Conservation (phyloP, 768 basidiomycete genomes). For the Lactifluus subvellereus region DNA sequence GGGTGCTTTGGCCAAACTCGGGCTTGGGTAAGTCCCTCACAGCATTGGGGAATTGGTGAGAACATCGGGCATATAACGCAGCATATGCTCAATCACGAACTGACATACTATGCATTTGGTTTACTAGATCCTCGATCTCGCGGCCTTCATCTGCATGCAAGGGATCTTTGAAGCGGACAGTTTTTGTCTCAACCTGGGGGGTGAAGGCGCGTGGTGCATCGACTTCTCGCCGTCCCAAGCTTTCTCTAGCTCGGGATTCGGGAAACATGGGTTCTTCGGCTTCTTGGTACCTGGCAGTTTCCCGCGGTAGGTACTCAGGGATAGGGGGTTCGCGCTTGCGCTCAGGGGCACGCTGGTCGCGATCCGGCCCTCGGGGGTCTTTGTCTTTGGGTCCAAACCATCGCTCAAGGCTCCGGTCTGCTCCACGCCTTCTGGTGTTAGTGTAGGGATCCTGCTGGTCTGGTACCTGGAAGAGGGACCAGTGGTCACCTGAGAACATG, state of each 20-base stretch:
- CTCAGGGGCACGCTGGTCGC: neutral
- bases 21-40: neutral
- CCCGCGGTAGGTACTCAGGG: too few species aligned
- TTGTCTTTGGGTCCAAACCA: neutral
- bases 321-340: neutral
- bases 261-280: too few species aligned
- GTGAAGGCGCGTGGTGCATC: fast-evolving
- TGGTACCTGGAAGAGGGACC: neutral
- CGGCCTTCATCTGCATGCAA: neutral
- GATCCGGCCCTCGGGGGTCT: neutral
- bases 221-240: too few species aligned
- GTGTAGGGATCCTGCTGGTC: neutral
- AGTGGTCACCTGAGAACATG: neutral
- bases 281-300: neutral
- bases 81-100: neutral
- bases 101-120: neutral
- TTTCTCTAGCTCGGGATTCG: too few species aligned
- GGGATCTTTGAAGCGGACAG: neutral
- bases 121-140: neutral
- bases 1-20: neutral
- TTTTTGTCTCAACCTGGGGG: too few species aligned
- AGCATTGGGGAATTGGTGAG: neutral
- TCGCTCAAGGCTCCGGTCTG: neutral
- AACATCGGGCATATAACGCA: neutral
- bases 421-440: fast-evolving